Evolutionary conservation across 1,284 basidiomycete genomes (phyloP).

Genomic region (Apiotrichum sp.): DNA sequence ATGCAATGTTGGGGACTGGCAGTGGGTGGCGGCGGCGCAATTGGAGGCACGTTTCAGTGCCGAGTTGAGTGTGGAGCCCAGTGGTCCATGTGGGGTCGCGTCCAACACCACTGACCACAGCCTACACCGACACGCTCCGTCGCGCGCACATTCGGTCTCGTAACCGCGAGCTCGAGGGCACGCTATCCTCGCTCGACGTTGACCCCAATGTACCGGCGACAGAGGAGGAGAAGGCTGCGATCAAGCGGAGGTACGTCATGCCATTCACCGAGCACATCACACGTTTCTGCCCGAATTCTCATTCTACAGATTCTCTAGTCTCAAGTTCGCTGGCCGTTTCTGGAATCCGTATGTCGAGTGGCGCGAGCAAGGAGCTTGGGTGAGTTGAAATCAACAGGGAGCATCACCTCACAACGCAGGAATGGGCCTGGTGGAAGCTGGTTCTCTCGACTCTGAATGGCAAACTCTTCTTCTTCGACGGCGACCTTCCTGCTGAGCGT

Average conservation of each 20-base stretch:
- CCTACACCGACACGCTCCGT: slow-evolving; percentile 44
- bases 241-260: slow-evolving; percentile 39
- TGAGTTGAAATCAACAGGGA: slow-evolving; percentile 13
- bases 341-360: slow-evolving; percentile 51
- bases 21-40: too few species aligned
- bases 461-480: slow-evolving; percentile 38
- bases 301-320: slow-evolving; percentile 29
- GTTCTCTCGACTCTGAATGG: slow-evolving; percentile 39
- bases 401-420: slow-evolving; percentile 15
- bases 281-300: too few species aligned
- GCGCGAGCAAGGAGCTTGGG: slow-evolving; percentile 51
- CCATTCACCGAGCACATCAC: background rate
- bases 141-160: slow-evolving; percentile 35
- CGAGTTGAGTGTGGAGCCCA: too few species aligned
- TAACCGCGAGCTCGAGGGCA: slow-evolving; percentile 22
- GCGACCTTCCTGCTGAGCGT: slow-evolving; percentile 32
- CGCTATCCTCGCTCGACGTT: slow-evolving; percentile 18
- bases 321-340: slow-evolving; percentile 40
- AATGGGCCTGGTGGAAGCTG: slow-evolving; percentile 45
- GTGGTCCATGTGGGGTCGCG: background rate
- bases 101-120: slow-evolving; percentile 14
- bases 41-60: background rate
- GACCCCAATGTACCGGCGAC: slow-evolving; percentile 16
- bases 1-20: background rate
- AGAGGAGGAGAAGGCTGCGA: slow-evolving; percentile 43